Conservation (phyloP, 148 eudicot species). For the Pharnaceum exiguum region DNA sequence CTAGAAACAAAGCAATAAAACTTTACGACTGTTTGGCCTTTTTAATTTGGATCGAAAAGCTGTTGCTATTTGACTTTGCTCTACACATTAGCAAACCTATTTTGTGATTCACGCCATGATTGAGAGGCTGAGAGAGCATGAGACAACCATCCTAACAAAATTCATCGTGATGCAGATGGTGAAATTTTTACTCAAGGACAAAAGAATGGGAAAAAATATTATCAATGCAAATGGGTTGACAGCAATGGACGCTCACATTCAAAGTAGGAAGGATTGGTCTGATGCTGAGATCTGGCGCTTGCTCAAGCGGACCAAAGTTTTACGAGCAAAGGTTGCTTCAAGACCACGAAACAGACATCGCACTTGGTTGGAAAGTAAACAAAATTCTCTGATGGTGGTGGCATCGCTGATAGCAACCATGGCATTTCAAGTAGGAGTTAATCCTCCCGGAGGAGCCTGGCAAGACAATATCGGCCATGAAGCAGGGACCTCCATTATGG, state of each 20-base stretch:
- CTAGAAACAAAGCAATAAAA: no score
- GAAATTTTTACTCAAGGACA: constrained; percentile 10
- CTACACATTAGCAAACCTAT: no score
- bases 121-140: no score
- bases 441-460: constrained; percentile 35
- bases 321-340: neutral
- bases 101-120: no score
- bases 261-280: neutral
- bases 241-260: constrained; percentile 22
- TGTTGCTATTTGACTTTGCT: no score
- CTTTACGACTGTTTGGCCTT: no score
- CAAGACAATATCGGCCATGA: constrained; percentile 15
- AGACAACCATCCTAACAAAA: neutral
- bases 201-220: constrained; percentile 16
- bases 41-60: no score
- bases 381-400: constrained; percentile 23
- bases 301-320: constrained; percentile 4
- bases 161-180: constrained; percentile 13
- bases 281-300: neutral
- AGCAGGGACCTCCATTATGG: constrained; percentile 19
- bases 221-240: constrained; percentile 17
- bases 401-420: constrained; percentile 32
- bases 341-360: neutral
- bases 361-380: constrained; percentile 13
- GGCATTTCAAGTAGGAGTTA: constrained; percentile 32